Base-by-base conservation (phyloP, 768 basidiomycete genomes). In the Agrocybe chaxingu region DNA sequence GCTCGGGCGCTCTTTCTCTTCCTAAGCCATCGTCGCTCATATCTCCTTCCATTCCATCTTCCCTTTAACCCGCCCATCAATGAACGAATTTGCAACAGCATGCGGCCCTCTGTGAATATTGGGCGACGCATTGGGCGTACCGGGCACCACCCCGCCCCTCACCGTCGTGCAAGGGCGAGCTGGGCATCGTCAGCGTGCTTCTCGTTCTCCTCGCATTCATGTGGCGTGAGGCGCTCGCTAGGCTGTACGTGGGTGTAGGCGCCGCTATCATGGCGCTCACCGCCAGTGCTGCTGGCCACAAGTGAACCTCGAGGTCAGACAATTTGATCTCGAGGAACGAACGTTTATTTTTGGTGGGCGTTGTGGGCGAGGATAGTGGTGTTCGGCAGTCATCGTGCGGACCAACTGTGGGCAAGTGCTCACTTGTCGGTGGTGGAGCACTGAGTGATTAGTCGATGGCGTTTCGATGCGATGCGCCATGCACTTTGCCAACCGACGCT, bases 31-130 rank as follows among this genome's bases (percentile, higher is more conserved):
- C 16, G 24, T 32, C 16, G 40, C 11, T 18, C 37, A 43, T 32
- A 40, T 40, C 35, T n/a, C 24, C 38, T 24, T 38, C 16, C 33
- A 33, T 37, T 10, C 19, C 18, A 24, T 24, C 24, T 24, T 24
- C 5, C 3, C 5, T 24, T 24, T 24, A 24, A 24, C 24, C 24
- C 5, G 16, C 16, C 16, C 16, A 16, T 1, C 16, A 16, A 16
- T 24, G 24, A 5, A 24, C 24, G 24, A 1, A 24, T 38, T 16
- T 33, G 29, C 10, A 7, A 10, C 44, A 72, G 71, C 70, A 70
- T 48, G 68, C 70, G 3, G 54, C 61, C 13, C 47, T 67, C n/a
- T 72, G 70, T 48, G 69, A 71, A 50, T 62, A 59, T 29, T 71
- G 71, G 67, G 54, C 57, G 47, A 53, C 55, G 8, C 62, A 64